Conservation (phyloP, 139 green algal genomes). For the Chlorokybus atmophyticus region DNA sequence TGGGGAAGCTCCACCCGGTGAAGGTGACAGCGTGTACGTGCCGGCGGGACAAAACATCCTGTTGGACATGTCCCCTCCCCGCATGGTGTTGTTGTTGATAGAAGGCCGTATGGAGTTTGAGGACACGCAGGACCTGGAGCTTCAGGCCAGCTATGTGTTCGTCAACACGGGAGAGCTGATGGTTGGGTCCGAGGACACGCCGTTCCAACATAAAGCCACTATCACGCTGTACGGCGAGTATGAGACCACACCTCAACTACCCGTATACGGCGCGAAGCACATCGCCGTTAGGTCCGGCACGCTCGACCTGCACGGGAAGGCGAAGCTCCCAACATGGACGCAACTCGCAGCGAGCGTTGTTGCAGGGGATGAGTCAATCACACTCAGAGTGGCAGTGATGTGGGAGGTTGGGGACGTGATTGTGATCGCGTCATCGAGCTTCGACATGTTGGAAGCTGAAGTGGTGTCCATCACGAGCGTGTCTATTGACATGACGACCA, state of each 20-base stretch:
- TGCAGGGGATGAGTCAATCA: constrained; percentile 27
- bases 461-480: constrained; percentile 43
- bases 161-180: constrained; percentile 39
- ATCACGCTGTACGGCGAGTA: constrained; percentile 55
- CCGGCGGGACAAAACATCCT: constrained; percentile 32
- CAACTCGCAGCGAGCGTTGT: constrained; percentile 29
- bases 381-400: constrained; percentile 28
- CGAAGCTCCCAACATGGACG: constrained; percentile 46
- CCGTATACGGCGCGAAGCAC: constrained; percentile 48
- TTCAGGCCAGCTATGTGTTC: constrained; percentile 44
- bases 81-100: constrained; percentile 31
- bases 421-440: constrained; percentile 8
- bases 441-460: background rate
- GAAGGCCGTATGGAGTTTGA: constrained; percentile 47
- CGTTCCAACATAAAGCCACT: constrained; percentile 28
- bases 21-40: constrained; percentile 16
- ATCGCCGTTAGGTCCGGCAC: constrained; percentile 40
- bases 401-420: constrained; percentile 24
- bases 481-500: too few relatives aligned
- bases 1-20: constrained; percentile 29
- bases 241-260: too few relatives aligned
- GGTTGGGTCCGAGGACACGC: constrained; percentile 26
- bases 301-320: constrained; percentile 37
- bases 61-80: constrained; percentile 42
- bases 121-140: constrained; percentile 8